Evolutionary conservation across 2,329 filamentous ascomycete species (phyloP), one percentile per base, ranked within the genome.

Genomic region (Neofusicoccum sp.): DNA sequence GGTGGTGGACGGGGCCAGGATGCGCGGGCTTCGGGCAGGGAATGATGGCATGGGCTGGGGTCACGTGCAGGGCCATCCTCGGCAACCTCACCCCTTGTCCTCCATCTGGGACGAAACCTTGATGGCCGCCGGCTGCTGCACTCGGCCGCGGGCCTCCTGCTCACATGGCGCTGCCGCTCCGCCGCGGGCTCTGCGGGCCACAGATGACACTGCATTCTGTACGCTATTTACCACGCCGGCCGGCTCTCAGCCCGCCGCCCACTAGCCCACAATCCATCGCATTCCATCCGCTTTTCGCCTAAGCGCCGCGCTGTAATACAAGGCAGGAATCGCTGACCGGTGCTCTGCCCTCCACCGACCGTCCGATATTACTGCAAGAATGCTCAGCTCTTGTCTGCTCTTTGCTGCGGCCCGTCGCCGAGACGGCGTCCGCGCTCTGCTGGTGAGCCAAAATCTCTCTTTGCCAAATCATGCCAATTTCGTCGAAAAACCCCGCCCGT

Each of bases 221-320:
- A 49, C 34, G 34, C 34, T 49, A 34, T 26, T 40, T 40, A 30
- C 54, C 3, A 44, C 26, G 51, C 36, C 26, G 20, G 11, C 16
- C 33, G 51, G 41, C 43, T 28, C 34, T 33, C 51, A 33, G 51
- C 38, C 51, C 43, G 51, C 51, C 38, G n/a, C 14, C 31, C 30
- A 20, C 36, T 56, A 31, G 26, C 38, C 51, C 51, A 33, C 9
- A 26, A 41, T 49, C 44, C 44, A 49, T 34, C 44, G 26, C 33
- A 31, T 59, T 49, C 57, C 44, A 31, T 33, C 33, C 28, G 34
- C 41, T 49, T 59, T 49, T 59, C 44, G 57, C 57, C 57, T 47
- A 49, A 49, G 57, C 57, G 57, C 57, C 57, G 57, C 44, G 57
- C 57, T 59, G 57, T 59, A 41, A 56, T 56, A 56, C 51, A 56